Percentiles rank a stretch among this genome's conserved stretches.
Conservation (phyloP, 2,329 filamentous ascomycete genomes). For the Talaromyces verruculosus region DNA sequence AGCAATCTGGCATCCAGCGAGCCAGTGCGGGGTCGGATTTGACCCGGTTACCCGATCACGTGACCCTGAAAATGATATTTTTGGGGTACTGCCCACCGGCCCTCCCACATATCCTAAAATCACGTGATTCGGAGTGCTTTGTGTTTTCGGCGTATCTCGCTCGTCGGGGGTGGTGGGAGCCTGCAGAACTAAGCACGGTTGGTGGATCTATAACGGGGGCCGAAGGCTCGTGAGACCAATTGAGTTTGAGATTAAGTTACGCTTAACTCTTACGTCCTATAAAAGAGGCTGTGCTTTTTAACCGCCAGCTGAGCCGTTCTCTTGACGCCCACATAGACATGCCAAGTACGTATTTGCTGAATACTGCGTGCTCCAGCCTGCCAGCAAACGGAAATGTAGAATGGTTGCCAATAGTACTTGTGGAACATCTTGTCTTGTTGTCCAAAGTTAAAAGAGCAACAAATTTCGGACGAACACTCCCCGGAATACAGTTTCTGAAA, state of each 20-base stretch:
- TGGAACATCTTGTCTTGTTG: not conserved
- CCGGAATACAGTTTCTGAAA: not conserved
- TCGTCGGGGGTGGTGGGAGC: no score
- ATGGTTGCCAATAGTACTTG: not conserved
- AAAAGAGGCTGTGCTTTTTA: not conserved
- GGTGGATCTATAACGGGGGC: no score
- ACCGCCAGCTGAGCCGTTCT: not conserved
- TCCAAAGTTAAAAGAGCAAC: not conserved
- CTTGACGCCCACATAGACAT: not conserved
- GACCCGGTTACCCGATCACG: no score
- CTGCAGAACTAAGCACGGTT: no score
- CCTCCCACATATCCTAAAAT: no score
- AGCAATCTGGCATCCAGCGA: not conserved
- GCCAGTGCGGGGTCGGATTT: no score
- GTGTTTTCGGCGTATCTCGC: no score
- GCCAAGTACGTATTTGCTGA: not conserved
- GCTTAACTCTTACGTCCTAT: not conserved
- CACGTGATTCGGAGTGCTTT: no score
- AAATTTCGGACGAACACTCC: not conserved
- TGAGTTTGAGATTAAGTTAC: not conserved
- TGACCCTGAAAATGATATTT: no score
- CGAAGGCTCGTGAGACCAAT: not conserved
- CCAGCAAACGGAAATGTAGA: not conserved
- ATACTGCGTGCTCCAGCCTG: not conserved
- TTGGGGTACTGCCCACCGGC: no score